Percentiles rank a stretch among this genome's conserved stretches.
These are phyloP conservation scores for Solanum tarijense DNA, from an alignment of 257 asterid genomes.

Conservation along the genomic window DNA sequence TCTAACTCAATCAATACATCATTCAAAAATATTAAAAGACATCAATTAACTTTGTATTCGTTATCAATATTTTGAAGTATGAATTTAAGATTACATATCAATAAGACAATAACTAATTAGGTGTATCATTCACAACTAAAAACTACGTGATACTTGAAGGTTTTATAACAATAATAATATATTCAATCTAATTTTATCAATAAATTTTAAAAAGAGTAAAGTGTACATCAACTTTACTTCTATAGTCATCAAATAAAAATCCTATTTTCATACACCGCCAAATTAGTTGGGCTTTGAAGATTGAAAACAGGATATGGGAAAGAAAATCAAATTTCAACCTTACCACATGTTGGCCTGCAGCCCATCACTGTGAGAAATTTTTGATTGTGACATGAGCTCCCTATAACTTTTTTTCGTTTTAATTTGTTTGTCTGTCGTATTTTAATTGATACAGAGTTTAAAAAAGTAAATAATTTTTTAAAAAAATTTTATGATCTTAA, in stretches of 20 bases:
- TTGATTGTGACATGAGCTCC: background rate
- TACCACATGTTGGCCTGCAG: background rate
- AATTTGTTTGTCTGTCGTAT: background rate
- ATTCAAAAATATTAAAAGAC: background rate
- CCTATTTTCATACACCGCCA: background rate
- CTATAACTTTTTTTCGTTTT: background rate
- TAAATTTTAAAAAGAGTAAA: background rate
- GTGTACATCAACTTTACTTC: accelerated
- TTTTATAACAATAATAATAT: background rate
- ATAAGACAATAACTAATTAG: background rate
- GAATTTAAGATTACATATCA: background rate
- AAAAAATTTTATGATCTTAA: too few relatives aligned
- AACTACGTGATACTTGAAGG: background rate
- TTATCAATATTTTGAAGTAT: background rate
- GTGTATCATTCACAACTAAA: background rate
- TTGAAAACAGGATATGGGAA: background rate
- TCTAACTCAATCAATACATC: background rate
- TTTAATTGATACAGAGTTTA: too few relatives aligned
- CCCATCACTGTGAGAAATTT: background rate
- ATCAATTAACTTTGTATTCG: background rate
- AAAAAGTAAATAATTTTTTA: too few relatives aligned
- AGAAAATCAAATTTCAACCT: background rate
- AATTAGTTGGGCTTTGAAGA: background rate
- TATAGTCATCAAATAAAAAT: background rate
- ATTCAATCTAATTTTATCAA: background rate